Evolutionary conservation across 176 grass and related monocot genomes (phyloP), one percentile per base, ranked within the genome.

Genomic region (Carex scoparia): DNA sequence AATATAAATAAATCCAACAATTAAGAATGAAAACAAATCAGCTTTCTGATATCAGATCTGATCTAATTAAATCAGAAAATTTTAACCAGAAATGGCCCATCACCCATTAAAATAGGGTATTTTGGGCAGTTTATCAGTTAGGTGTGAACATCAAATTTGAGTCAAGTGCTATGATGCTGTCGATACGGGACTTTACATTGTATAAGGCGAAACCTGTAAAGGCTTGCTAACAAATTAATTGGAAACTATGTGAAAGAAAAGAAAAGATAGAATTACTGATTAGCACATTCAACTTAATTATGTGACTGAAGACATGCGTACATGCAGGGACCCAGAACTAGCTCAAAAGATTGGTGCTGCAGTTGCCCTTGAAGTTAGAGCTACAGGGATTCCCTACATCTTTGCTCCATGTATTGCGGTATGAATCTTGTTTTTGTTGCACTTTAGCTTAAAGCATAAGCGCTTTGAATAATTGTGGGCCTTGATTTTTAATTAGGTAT

Each of bases 381-480:
- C 94, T 35, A 96, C 94, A 10, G 94, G 94, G 3, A 91, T 95
- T 64, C 86, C 87, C 2, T 96, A 91, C 69, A 80, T 86, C 11
- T 97, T 97, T 78, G 90, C 94, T 16, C 94, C 91, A 23, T 97
- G 91, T 35, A 67, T 97, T 28, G 94, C 94, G 46, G 89, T 91
- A 86, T 46, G 16, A 61, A 79, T 35, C 53, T 79, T 9, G 15
- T 33, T 35, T 79, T 58, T 79, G 28, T 18, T 58, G 12, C 28
- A 33, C 30, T 55, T 35, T 58, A 11, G 44, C n/a, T 10, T 27
- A 51, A 54, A 75, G 23, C 11, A 11, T 58, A 13, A 31, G 2
- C 13, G 2, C 14, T 79, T 79, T 2, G 27, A 58, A 35, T 79
- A 57, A 56, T 79, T 57, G 13, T 79, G 30, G 13, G 13, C 48